Conservation (phyloP, 2,329 filamentous ascomycete genomes). For the Neonectria ditissima region DNA sequence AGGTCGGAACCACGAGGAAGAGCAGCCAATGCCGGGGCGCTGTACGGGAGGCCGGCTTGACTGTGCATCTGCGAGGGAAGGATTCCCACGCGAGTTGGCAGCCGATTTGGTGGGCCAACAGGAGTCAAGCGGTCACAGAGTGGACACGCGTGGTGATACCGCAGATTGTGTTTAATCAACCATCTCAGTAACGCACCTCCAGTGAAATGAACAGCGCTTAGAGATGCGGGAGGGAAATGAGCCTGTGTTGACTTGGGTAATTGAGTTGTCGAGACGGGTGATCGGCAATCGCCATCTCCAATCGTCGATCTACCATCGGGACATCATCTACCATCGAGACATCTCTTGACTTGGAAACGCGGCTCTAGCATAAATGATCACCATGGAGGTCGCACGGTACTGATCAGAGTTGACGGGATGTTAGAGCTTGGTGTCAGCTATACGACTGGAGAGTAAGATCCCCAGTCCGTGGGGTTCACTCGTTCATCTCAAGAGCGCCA, state of each 20-base stretch:
- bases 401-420: not conserved
- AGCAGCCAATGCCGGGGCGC: constrained; percentile 15
- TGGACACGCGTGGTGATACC: constrained; percentile 14
- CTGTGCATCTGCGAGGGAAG: constrained; percentile 19
- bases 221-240: not conserved
- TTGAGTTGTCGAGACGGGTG: not conserved
- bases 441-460: constrained; percentile 5
- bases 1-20: constrained; percentile 17
- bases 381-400: constrained; percentile 1
- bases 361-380: constrained; percentile 2
- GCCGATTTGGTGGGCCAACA: constrained; percentile 10
- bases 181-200: constrained; percentile 10
- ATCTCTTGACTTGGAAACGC: not conserved
- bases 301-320: not conserved
- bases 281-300: not conserved
- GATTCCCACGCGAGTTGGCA: constrained; percentile 17
- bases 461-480: constrained; percentile 11
- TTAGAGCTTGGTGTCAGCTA: not conserved
- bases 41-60: constrained; percentile 9
- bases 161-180: constrained; percentile 20
- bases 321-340: not conserved
- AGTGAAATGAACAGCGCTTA: constrained; percentile 10
- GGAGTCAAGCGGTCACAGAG: not conserved
- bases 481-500: constrained; percentile 4
- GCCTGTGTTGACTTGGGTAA: not conserved